Evolutionary conservation across 2,329 filamentous ascomycete species (phyloP).

Genomic region (Cytospora leucostoma): DNA sequence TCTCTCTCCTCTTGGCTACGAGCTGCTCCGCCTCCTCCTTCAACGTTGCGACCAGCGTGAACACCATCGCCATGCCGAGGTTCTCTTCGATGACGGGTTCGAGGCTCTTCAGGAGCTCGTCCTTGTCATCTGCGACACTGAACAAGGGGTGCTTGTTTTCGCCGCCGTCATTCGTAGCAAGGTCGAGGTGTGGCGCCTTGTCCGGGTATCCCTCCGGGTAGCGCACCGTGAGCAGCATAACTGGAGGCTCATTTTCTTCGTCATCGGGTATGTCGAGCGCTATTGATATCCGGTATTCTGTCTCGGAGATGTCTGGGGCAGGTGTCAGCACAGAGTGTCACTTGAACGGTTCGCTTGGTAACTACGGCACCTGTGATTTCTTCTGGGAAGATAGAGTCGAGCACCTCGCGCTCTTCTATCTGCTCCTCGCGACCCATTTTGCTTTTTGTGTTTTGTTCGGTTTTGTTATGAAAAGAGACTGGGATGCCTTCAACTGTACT

Average conservation of each 20-base stretch:
- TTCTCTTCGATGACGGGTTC: slow-evolving; percentile 83
- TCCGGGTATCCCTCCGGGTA: slow-evolving; percentile 94
- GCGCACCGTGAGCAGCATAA: slow-evolving; percentile 78
- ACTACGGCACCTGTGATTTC: slow-evolving; percentile 77
- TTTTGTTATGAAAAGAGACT: background rate
- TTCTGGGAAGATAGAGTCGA: slow-evolving; percentile 97
- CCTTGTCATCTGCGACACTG: slow-evolving; percentile 78
- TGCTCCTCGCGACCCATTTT: slow-evolving; percentile 81
- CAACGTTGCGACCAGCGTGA: slow-evolving; percentile 81
- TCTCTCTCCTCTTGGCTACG: slow-evolving; percentile 71
- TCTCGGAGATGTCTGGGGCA: slow-evolving; percentile 80
- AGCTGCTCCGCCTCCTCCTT: slow-evolving; percentile 91
- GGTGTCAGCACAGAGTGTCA: slow-evolving; percentile 10
- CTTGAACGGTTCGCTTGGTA: background rate
- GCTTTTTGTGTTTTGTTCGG: slow-evolving; percentile 12
- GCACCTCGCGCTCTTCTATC: slow-evolving; percentile 92
- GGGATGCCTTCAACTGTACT: background rate
- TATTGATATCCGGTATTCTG: slow-evolving; percentile 83
- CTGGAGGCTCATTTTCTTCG: slow-evolving; percentile 63
- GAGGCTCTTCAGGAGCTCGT: slow-evolving; percentile 69
- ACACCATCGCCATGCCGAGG: slow-evolving; percentile 96
- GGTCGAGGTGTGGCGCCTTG: slow-evolving; percentile 77
- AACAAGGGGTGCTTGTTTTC: slow-evolving; percentile 70
- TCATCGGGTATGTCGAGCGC: slow-evolving; percentile 73
- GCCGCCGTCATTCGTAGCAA: slow-evolving; percentile 69